Evolutionary conservation across 1,139 yeast species (phyloP), one percentile per base, ranked within the genome.

Genomic region (Saccharomyces hybrid): DNA sequence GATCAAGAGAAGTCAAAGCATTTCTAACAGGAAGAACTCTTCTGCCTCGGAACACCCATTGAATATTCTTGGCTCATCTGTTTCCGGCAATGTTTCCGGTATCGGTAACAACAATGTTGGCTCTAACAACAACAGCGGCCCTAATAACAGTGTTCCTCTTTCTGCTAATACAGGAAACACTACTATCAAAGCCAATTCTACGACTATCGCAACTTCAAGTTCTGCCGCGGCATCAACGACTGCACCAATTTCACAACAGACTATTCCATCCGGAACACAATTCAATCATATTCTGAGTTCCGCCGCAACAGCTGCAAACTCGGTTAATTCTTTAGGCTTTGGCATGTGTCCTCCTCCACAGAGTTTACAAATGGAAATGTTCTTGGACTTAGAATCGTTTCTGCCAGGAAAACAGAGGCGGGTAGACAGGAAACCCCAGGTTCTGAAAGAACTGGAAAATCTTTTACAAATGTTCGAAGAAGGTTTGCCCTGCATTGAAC

Each of bases 401-500:
- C 52, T 53, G 29, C 42, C 48, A 25, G 61, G 59, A 26, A 48
- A 48, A 2, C 49, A 47, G 9, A 48, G 54, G 7, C 56, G 60
- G 54, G 56, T 58, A 14, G 69, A 67, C 47, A 61, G 61, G 34
- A 66, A 66, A 50, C 67, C 68, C 16, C 59, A 57, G n/a, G 65
- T 66, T n/a, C 55, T 67, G 31, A 56, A 62, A 9, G 70, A 67
- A 56, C 57, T 68, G 34, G 63, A 65, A 49, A 52, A 52, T 11
- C 55, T 68, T 32, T 59, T 68, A 14, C 58, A 60, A 52, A 58
- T 65, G 63, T 64, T 63, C 46, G 70, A 67, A 46, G 68, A 66
- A 11, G 64, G 66, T 4, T 53, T 68, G 13, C 67, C 71, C 3
- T 64, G 61, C 1, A 53, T 68, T 42, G 70, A 68, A 48, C 57